Evolutionary conservation across 2,329 filamentous ascomycete species (phyloP), one percentile per base, ranked within the genome.

Genomic region (Conoideocrella luteorostrata): DNA sequence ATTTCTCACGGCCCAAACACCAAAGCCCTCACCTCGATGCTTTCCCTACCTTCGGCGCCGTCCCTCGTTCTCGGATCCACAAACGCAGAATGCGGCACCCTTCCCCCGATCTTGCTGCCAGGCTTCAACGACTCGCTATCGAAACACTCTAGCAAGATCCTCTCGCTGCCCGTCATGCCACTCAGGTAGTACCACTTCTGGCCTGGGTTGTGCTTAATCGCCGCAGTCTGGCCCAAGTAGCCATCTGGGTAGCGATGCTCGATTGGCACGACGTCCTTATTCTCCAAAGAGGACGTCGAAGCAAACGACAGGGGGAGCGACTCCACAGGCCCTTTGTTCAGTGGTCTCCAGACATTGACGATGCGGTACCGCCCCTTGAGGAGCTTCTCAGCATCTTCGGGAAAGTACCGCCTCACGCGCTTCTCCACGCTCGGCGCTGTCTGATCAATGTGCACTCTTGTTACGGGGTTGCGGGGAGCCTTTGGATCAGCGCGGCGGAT

Each of bases 11-110:
- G 69, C 1, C 84, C 86, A 72, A 95, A 95, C 0, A 95, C 85
- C 62, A 95, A 70, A 28, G 86, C 82, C 54, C 90, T 75, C 13
- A 95, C 86, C 64, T 96, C 90, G 59, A 96, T 95, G 60, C 88
- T 95, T 70, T 95, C 86, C 51, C 89, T 75, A 0, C 77, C 77
- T 50, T 81, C 79, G 4, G 85, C 87, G 36, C 82, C 84, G 15
- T 72, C 66, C 3, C 80, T 77, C 1, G 85, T 88, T 47, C 82
- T 70, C 2, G 86, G 83, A 60, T 95, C 85, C 30, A 74, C 69
- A 64, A 95, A 96, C 1, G 88, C 88, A 9, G 82, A 82, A 65
- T 94, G 88, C 12, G 88, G 81, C 38, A 78, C 67, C 39, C 77
- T 62, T 0, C 78, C 78, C 13, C 75, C 77, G 45, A 77, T 80